Evolutionary conservation across 2,329 filamentous ascomycete genomes (phyloP), one percentile per base, ranked within the genome.

Genomic region (Immersiporthe knoxdaviesiana): DNA sequence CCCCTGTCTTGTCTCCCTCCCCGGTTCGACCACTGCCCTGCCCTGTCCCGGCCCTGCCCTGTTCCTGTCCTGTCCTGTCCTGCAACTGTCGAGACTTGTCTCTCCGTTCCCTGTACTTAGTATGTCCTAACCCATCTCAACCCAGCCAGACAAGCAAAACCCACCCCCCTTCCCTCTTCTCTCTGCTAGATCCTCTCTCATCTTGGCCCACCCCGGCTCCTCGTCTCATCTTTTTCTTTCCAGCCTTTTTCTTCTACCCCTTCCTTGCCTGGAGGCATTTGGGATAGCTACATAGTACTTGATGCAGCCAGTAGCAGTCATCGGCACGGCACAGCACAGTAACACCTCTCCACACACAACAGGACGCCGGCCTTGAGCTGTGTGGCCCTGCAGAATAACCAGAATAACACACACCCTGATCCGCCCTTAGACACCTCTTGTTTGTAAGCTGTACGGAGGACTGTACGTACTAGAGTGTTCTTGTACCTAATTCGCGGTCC

Each of bases 401-500:
- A n/a, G n/a, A n/a, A n/a, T n/a, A n/a, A n/a, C n/a, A n/a, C n/a
- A 54, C 52, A 30, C 24, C 52, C 24, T 56, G 52, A 32, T 18
- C 18, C 44, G 44, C 10, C 18, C 6, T n/a, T 21, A n/a, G n/a
- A n/a, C n/a, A n/a, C 44, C 44, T 47, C 18, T 18, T 6, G 27
- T 16, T 32, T n/a, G n/a, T n/a, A 24, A 52, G 12, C 50, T 30
- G 35, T 35, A n/a, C n/a, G n/a, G n/a, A n/a, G 4, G 35, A 35
- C 35, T 35, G 35, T 35, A 35, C 35, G 11, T 63, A 47, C 44
- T 21, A 18, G 44, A n/a, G 7, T 27, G 4, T 41, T 41, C 56
- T 61, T 61, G 47, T 21, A 54, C 44, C 59, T 37, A 62, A 62
- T 64, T 52, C 44, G 63, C 56, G 4, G 60, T 44, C 24, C 56